Conservation (phyloP, 169 alveolate species). For the Plasmodium adleri region DNA sequence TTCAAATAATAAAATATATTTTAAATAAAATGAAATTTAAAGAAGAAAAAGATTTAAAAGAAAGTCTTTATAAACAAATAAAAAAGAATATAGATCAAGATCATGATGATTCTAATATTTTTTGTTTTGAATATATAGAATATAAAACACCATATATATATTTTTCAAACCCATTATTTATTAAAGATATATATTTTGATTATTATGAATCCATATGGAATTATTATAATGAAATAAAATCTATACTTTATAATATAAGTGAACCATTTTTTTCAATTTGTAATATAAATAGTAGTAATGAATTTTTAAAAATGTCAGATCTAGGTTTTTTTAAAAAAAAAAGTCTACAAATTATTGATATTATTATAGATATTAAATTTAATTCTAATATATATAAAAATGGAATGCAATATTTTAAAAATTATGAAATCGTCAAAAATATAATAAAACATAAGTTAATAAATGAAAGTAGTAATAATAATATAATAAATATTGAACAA, state of each 20-base stretch:
- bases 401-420: slow-evolving; percentile 25
- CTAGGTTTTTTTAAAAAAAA: slow-evolving; percentile 28
- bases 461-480: neutral
- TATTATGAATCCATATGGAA: slow-evolving; percentile 4
- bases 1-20: slow-evolving; percentile 17
- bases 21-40: slow-evolving; percentile 21
- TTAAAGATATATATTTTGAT: slow-evolving; percentile 21
- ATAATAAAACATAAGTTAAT: slow-evolving; percentile 4
- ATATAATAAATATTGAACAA: slow-evolving; percentile 6
- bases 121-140: slow-evolving; percentile 11
- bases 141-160: slow-evolving; percentile 13
- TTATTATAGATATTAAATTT: slow-evolving; percentile 32
- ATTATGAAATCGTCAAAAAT: slow-evolving; percentile 33
- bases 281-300: slow-evolving; percentile 24
- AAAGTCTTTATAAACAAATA: neutral
- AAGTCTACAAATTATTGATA: slow-evolving; percentile 7
- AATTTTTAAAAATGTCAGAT: slow-evolving; percentile 25
- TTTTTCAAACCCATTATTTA: slow-evolving; percentile 22
- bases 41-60: slow-evolving; percentile 4
- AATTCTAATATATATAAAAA: slow-evolving; percentile 22
- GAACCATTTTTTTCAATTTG: slow-evolving; percentile 17
- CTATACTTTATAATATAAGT: slow-evolving; percentile 12
- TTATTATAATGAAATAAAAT: slow-evolving; percentile 36
- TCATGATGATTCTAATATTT: neutral
- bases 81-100: neutral